These are phyloP conservation scores for Chalciporus sphaerocephalus DNA, from an alignment of 768 basidiomycete genomes.

Conservation along the genomic window DNA sequence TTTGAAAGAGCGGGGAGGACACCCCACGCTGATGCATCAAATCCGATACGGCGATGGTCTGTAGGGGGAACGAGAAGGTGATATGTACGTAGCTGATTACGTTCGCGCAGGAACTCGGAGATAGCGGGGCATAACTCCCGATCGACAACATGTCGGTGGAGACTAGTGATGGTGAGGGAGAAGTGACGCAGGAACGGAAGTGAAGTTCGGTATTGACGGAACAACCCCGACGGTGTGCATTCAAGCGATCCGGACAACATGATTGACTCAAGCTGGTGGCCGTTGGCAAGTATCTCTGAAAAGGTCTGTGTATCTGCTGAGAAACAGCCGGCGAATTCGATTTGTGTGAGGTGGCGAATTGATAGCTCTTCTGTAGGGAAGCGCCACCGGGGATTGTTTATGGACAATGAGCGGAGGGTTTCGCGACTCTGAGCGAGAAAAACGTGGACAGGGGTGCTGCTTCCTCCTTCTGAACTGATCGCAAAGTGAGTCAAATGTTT, in stretches of 20 bases:
- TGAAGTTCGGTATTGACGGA: slow-evolving; percentile 38
- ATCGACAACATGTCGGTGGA: slow-evolving; percentile 45
- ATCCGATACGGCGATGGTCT: slow-evolving; percentile 54
- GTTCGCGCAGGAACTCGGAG: slow-evolving; percentile 58
- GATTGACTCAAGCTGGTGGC: slow-evolving; percentile 60
- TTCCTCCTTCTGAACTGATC: slow-evolving; percentile 45
- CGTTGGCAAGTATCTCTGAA: slow-evolving; percentile 55
- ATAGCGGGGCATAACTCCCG: slow-evolving; percentile 66
- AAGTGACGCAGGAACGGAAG: slow-evolving; percentile 68
- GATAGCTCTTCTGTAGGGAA: slow-evolving; percentile 53
- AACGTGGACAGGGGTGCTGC: slow-evolving; percentile 36
- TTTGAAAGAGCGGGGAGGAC: slow-evolving; percentile 55
- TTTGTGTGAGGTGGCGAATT: slow-evolving; percentile 59
- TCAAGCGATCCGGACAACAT: slow-evolving; percentile 53
- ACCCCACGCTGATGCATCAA: slow-evolving; percentile 68
- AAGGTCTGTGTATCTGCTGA: slow-evolving; percentile 48
- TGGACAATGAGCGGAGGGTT: slow-evolving; percentile 48
- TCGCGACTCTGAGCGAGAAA: slow-evolving; percentile 51
- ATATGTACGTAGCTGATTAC: slow-evolving; percentile 49
- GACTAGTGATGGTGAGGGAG: slow-evolving; percentile 44
- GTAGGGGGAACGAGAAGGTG: slow-evolving; percentile 42
- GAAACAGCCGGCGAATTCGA: slow-evolving; percentile 59
- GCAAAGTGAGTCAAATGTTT: slow-evolving; percentile 57
- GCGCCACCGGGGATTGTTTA: slow-evolving; percentile 53
- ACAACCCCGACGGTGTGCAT: slow-evolving; percentile 46